Evolutionary conservation across 345 rosid species (phyloP).

Genomic region (Sisymbrium altissimum): DNA sequence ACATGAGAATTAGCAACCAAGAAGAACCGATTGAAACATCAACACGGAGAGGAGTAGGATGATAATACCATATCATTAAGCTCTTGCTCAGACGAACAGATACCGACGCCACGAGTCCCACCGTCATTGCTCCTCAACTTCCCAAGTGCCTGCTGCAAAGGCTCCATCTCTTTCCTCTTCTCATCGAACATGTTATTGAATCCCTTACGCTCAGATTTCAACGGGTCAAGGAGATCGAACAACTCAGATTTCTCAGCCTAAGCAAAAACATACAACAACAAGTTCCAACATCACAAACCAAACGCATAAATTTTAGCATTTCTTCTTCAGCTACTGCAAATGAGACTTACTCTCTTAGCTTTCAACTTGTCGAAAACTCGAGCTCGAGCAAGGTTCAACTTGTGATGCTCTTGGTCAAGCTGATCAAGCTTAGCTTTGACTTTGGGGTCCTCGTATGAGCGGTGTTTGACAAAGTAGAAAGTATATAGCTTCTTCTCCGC

Average conservation of each 20-base stretch:
- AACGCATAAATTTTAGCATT: too few relatives aligned
- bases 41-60: neutral
- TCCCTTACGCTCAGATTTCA: slow-evolving; percentile 47
- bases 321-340: neutral
- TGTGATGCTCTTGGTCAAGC: slow-evolving; percentile 54
- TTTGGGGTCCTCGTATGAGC: slow-evolving; percentile 57
- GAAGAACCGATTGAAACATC: neutral
- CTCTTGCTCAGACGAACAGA: slow-evolving; percentile 87
- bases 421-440: slow-evolving; percentile 55
- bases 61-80: slow-evolving; percentile 60
- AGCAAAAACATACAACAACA: neutral
- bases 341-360: slow-evolving; percentile 51
- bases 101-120: slow-evolving; percentile 30
- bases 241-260: slow-evolving; percentile 48
- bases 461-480: slow-evolving; percentile 52
- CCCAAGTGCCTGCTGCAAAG: slow-evolving; percentile 73
- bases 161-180: slow-evolving; percentile 68
- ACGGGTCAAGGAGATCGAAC: slow-evolving; percentile 20
- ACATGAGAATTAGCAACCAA: slow-evolving; percentile 8
- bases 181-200: slow-evolving; percentile 42
- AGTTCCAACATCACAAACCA: neutral
- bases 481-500: slow-evolving; percentile 46
- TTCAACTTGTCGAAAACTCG: slow-evolving; percentile 44
- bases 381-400: slow-evolving; percentile 39
- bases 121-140: slow-evolving; percentile 52